A percentile compares a stretch with the other conserved stretches of the same genome.
Conservation (phyloP, 805 yeast species). For the Hanseniaspora opuntiae region DNA sequence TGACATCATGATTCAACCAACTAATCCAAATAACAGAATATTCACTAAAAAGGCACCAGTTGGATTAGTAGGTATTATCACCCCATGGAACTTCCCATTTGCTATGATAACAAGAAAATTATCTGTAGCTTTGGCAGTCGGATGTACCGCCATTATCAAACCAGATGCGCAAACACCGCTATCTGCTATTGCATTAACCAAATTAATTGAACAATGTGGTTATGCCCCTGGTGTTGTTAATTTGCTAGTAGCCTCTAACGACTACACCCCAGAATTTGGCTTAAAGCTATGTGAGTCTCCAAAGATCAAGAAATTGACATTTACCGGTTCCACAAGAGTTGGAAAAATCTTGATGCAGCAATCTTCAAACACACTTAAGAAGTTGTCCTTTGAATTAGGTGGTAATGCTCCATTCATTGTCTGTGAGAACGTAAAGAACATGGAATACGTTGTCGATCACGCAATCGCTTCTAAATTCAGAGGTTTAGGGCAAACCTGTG, state of each 20-base stretch:
- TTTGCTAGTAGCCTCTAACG: constrained; percentile 34
- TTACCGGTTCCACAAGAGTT: constrained; percentile 52
- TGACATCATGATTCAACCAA: constrained; percentile 32
- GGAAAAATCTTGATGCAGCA: constrained; percentile 49
- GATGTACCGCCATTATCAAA: constrained; percentile 47
- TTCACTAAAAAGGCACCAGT: constrained; percentile 45
- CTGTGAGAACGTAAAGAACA: constrained; percentile 27
- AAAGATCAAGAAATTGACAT: constrained; percentile 42
- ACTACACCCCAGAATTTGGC: constrained; percentile 41
- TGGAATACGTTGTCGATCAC: constrained; percentile 41
- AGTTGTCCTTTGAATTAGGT: constrained; percentile 50
- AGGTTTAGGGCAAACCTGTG: constrained; percentile 54
- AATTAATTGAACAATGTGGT: constrained; percentile 45
- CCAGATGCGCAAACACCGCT: constrained; percentile 53
- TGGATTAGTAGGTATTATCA: constrained; percentile 50
- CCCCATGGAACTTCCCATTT: constrained; percentile 57
- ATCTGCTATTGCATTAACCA: constrained; percentile 44
- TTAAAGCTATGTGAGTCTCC: constrained; percentile 36
- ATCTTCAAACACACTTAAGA: constrained; percentile 44
- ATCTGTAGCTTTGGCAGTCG: constrained; percentile 54
- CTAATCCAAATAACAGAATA: constrained; percentile 37
- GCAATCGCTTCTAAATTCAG: constrained; percentile 46
- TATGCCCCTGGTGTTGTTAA: constrained; percentile 47
- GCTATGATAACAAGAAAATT: constrained; percentile 57
- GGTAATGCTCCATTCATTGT: constrained; percentile 57